Percentiles rank a stretch among this genome's conserved stretches.
Conservation (phyloP, 768 basidiomycete species). For the Strobilomyces echinocephalus region DNA sequence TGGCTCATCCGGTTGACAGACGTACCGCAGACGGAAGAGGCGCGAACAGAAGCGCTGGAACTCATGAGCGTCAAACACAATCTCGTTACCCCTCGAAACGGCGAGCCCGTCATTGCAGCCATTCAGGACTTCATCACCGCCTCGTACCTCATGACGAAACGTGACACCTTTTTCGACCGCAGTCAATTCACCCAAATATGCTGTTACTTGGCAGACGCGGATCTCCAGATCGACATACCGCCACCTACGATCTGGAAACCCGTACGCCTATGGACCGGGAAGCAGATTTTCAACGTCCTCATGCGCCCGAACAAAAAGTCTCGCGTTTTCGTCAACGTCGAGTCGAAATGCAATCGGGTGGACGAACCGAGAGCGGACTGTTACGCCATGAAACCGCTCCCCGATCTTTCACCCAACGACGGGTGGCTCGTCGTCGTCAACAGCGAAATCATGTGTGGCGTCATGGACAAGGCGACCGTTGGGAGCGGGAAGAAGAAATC, state of each 20-base stretch:
- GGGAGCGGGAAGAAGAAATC: conserved; percentile 99
- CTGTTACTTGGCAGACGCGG: conserved; percentile 88
- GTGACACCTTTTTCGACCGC: conserved; percentile 90
- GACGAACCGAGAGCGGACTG: conserved; percentile 68
- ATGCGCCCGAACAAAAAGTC: conserved; percentile 89
- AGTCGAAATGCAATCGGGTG: conserved; percentile 90
- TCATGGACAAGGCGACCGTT: conserved; percentile 97
- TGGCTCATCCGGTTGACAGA: conserved; percentile 43
- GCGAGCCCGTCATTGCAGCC: conserved; percentile 98
- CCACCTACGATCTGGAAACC: conserved; percentile 95
- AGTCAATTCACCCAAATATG: conserved; percentile 96
- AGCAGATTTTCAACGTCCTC: conserved; percentile 95
- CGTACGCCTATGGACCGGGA: conserved; percentile 91
- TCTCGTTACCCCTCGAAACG: conserved; percentile 95
- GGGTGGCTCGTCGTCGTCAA: conserved; percentile 97
- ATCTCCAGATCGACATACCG: conserved; percentile 90
- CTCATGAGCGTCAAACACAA: conserved; percentile 98
- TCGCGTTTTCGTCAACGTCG: conserved; percentile 87
- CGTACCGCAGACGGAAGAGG: conserved; percentile 98
- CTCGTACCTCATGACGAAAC: conserved; percentile 88
- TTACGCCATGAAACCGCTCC: conserved; percentile 58
- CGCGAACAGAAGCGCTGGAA: conserved; percentile 92
- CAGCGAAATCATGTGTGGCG: conserved; percentile 98
- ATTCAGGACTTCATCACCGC: conserved; percentile 99
- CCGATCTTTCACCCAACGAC: conserved; percentile 93